A percentile compares a stretch with the other conserved stretches of the same genome.
These are phyloP conservation scores for Plasmodium sp. DNA, from an alignment of 169 alveolate genomes.

Conservation along the genomic window DNA sequence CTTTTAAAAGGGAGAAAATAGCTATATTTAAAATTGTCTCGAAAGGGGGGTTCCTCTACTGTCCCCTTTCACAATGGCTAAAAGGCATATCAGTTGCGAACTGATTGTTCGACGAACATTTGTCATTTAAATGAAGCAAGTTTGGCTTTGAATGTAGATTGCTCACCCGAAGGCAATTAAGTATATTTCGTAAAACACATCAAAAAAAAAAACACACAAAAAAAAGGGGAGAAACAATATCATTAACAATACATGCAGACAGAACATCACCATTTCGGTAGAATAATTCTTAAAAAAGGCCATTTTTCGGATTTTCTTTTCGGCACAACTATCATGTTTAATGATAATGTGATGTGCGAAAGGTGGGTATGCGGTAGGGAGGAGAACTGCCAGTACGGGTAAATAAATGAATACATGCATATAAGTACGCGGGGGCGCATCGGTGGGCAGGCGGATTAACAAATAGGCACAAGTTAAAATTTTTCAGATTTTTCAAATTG, in stretches of 20 bases:
- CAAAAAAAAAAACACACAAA: neutral
- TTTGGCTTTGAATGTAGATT: neutral
- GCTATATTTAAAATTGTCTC: neutral
- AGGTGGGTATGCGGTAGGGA: neutral
- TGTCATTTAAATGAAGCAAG: neutral
- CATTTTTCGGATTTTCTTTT: neutral
- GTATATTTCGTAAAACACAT: neutral
- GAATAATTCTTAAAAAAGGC: neutral
- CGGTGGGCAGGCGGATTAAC: neutral
- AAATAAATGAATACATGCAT: neutral
- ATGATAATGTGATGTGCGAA: neutral
- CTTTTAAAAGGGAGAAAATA: neutral
- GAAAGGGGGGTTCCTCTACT: neutral
- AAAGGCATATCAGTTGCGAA: neutral
- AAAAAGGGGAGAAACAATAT: neutral
- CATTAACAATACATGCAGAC: neutral
- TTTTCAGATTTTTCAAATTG: neutral
- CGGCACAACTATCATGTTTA: neutral
- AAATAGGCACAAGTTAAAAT: neutral
- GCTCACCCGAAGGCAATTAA: neutral
- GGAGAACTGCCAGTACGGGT: neutral
- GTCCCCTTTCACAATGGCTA: neutral
- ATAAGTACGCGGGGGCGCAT: neutral
- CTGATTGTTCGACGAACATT: neutral
- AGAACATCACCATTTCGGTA: neutral